Base-by-base conservation (phyloP, 2,329 filamentous ascomycete genomes). In the Exophiala mesophila region DNA sequence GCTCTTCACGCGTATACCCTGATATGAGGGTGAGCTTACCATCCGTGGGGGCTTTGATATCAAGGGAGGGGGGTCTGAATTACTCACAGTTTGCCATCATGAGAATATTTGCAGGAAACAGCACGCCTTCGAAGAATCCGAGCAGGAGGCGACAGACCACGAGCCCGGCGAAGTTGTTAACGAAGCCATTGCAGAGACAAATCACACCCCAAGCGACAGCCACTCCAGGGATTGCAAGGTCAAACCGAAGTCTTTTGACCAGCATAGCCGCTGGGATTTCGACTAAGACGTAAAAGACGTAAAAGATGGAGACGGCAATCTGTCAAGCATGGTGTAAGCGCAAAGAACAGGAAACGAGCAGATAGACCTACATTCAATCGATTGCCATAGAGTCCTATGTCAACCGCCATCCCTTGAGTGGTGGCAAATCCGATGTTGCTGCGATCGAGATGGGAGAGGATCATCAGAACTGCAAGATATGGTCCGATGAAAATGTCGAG, bases 391-490 rank as follows among this genome's bases (percentile, higher is more conserved):
- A 67, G 63, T 15, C 60, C 55, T 34, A 74, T 70, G 44, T 68
- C 69, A 28, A 63, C 59, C 21, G 63, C 61, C 9, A 81, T 61
- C 9, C 78, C 77, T 10, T 77, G 77, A 34, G 80, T 74, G 44
- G 71, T 72, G n/a, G 77, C 77, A 59, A 81, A 81, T 32, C 77
- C 77, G 50, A 76, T 76, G 57, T 77, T 73, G 73, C 85, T 89
- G 53, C 88, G 75, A 62, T 94, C 88, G 52, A 95, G 65, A 60
- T 94, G 94, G 49, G 81, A 83, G 48, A 95, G 70, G 71, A 92
- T 76, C 61, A 92, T 95, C 12, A 95, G 72, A 44, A 90, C 59
- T 10, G 86, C 83, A 52, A 95, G 74, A 59, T 94, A 92, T 1
- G 85, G 63, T 4, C 44, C 48, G 18, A 51, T 48, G 34, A 39